These are phyloP conservation scores for Terfezia claveryi DNA, from an alignment of 495 filamentous ascomycete genomes.

Conservation along the genomic window DNA sequence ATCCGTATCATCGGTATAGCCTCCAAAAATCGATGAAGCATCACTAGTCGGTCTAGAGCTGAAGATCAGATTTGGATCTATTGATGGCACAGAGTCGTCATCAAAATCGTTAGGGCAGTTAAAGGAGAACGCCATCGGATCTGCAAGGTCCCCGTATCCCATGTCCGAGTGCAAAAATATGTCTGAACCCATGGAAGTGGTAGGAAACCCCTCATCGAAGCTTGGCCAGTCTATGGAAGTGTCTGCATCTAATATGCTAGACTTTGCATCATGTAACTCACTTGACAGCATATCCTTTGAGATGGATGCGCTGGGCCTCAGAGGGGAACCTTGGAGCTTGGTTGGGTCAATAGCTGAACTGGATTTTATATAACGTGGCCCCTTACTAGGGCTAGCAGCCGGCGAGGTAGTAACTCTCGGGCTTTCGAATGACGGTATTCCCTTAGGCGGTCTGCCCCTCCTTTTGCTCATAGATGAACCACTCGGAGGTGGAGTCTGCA, in stretches of 20 bases:
- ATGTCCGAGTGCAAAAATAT: not conserved
- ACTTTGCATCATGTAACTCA: not conserved
- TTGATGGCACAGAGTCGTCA: not conserved
- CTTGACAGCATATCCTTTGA: not conserved
- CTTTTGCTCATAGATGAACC: conserved; percentile 13
- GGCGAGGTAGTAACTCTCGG: not conserved
- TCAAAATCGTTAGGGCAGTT: conserved; percentile 9
- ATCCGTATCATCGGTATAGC: conserved; percentile 3
- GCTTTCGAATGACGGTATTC: conserved; percentile 3
- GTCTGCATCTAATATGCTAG: not conserved
- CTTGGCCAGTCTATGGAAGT: not conserved
- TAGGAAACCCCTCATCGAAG: not conserved
- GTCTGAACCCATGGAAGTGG: not conserved
- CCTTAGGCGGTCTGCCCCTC: conserved; percentile 14
- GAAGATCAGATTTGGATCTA: conserved; percentile 16
- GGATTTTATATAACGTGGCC: too few relatives aligned
- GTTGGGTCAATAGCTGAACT: not conserved
- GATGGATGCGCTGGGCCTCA: too few relatives aligned
- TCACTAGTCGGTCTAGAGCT: conserved; percentile 13
- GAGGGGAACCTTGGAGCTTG: too few relatives aligned
- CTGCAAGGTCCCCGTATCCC: not conserved
- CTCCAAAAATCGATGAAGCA: conserved; percentile 16
- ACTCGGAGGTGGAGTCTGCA: conserved; percentile 19
- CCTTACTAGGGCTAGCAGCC: too few relatives aligned
- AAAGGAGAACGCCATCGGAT: conserved; percentile 10